Base-by-base conservation (phyloP, 2,329 filamentous ascomycete genomes). In the Aspergillus bombycis region DNA sequence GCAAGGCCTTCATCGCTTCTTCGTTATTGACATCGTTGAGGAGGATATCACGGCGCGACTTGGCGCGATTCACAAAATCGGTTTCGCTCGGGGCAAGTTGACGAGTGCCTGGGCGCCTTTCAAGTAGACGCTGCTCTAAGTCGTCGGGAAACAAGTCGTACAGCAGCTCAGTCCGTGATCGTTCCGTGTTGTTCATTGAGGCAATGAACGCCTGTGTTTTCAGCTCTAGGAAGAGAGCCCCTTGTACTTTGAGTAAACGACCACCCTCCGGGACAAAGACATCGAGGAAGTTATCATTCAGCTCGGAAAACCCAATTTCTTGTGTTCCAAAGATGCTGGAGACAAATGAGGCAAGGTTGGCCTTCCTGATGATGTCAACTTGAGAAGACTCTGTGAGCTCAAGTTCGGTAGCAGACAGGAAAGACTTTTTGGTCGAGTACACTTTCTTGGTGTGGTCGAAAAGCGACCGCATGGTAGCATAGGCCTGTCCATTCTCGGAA, bases 151-250 rank as follows among this genome's bases (percentile, higher is more conserved):
- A 90, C 0, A 89, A 75, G 58, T 87, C 83, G 61, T 85, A 82
- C 32, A 90, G 75, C 32, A 88, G 79, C 48, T 87, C 83, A 23
- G 86, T 84, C 56, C 84, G 83, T 2, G 81, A 80, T 32, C 81
- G 82, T 60, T 87, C 83, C 48, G 82, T 83, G 69, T 83, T 85
- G 67, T 85, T 83, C 70, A 88, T 80, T 4, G 85, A 85, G 4
- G 86, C 86, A 61, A 90, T 86, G 69, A 88, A 90, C 16, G 87
- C 86, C 72, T 90, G 88, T 1, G 88, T 89, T 75, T 90, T 90
- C 21, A 90, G 76, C 65, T 89, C 87, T 16, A 90, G 80, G 67
- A 85, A 88, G 30, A 90, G 77, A 16, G 84, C 82, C 2, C 85
- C 86, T 68, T 89, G 86, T 64, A 84, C 85, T 68, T 88, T 87